phyloP scores from a whole-genome alignment of 257 asterid species.

The Solanum bulbocastanum region DNA sequence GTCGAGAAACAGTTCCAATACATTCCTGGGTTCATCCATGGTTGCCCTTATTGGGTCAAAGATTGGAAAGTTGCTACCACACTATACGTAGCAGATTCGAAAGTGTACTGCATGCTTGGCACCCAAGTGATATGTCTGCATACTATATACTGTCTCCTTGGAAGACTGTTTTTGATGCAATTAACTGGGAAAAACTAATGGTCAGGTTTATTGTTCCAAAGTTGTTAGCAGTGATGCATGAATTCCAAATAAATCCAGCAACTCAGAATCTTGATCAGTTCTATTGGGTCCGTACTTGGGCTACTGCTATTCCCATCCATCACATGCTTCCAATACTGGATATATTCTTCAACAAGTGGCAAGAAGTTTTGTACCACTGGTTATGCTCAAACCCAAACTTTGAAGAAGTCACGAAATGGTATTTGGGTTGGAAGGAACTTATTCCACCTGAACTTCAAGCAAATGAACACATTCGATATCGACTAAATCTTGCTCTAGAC shows the following conservation, averaged over 20 bases:
- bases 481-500: slow-evolving; percentile 55
- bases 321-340: slow-evolving; percentile 75
- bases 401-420: slow-evolving; percentile 77
- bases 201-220: slow-evolving; percentile 57
- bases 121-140: slow-evolving; percentile 82
- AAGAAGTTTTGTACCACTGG: slow-evolving; percentile 80
- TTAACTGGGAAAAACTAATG: slow-evolving; percentile 88
- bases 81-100: slow-evolving; percentile 63
- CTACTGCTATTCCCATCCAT: slow-evolving; percentile 49
- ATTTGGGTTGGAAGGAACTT: slow-evolving; percentile 71
- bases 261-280: slow-evolving; percentile 63
- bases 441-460: slow-evolving; percentile 72
- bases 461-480: slow-evolving; percentile 48
- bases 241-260: slow-evolving; percentile 59
- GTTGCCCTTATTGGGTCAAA: slow-evolving; percentile 66
- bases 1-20: slow-evolving; percentile 71
- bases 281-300: slow-evolving; percentile 65
- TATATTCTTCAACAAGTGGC: slow-evolving; percentile 82
- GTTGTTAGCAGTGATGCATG: slow-evolving; percentile 52
- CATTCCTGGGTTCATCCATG: slow-evolving; percentile 97
- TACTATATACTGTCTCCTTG: slow-evolving; percentile 68
- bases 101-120: slow-evolving; percentile 92
- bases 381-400: slow-evolving; percentile 57
- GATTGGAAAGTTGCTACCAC: slow-evolving; percentile 67
- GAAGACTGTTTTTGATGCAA: slow-evolving; percentile 75